Evolutionary conservation across 177 flowering plant genomes (phyloP), one percentile per base, ranked within the genome.

Genomic region (Vitis hybrid): DNA sequence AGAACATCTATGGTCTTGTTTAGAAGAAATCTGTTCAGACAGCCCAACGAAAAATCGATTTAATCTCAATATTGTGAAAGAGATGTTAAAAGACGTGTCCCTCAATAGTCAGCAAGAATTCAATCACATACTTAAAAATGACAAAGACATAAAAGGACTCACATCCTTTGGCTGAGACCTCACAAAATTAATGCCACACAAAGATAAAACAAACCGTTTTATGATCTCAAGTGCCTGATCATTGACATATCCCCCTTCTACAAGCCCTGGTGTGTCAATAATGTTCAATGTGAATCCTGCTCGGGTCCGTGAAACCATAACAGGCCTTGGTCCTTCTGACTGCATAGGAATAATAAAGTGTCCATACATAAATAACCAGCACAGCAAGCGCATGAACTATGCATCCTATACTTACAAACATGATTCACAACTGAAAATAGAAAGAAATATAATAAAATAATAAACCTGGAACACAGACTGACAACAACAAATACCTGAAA

Each of bases 241-340:
- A 83, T 87, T 95, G 72, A 93, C 86, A 83, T 86, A 95, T 71
- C 99, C 99, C 69, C 92, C 99, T 81, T 93, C 98, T 69, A 95
- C 85, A 62, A 95, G 89, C 60, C 98, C 97, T 7, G 99, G 98
- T 48, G 99, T 95, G 79, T 95, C 99, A 45, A 95, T 85, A 49
- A 95, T 75, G 76, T 95, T 93, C 69, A 95, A 75, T 0, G 97
- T 91, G 74, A 95, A 93, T 56, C 96, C 99, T 2, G 94, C 86
- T 69, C 93, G 79, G 1, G 88, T 14, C 21, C 99, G 91, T 52
- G 98, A 90, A 67, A 91, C 90, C 88, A 90, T 93, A 68, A 84
- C 88, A 2, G 99, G 96, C 64, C 98, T 84, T 57, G 85, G 75
- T 62, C 75, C 86, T 79, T 95, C 99, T 0, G 99, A 79, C 99